Base-by-base conservation (phyloP, 2,329 filamentous ascomycete genomes). In the Elsinoe arachidis region DNA sequence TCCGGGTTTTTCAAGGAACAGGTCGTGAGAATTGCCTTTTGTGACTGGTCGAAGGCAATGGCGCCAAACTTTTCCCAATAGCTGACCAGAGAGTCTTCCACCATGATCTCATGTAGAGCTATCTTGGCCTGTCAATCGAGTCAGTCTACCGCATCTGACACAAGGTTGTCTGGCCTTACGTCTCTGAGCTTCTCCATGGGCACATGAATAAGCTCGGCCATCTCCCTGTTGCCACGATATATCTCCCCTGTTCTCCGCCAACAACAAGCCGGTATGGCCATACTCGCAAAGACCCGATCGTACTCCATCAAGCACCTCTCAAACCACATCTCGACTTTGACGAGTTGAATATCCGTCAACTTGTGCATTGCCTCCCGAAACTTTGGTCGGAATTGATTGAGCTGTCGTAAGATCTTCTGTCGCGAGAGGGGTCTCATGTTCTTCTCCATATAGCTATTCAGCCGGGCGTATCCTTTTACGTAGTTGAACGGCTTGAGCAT, bases 51-150 rank as follows among this genome's bases (percentile, higher is more conserved):
- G 72, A 99, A 99, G 9, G 93, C 95, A 65, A 99, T 97, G 4
- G 90, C 92, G 53, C 92, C 91, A 68, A 99, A 99, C 67, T 99
- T 96, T 73, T 99, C 93, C 93, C 93, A 99, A 68, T 99, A 99
- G 65, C 89, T 88, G 56, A 97, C 93, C 60, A 96, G 82, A 39
- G 91, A 95, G 61, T 95, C 90, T 74, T 99, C 93, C 2, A 90
- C 90, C 44, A 99, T 83, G 61, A 99, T 95, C 70, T 99, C 91
- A 69, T 99, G 93, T 49, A 99, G 81, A 11, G 93, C 89, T 62
- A 97, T 86, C 66, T 95, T 95, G 60, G 93, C 93, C 91, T 96
- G 60, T 23, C 7, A 12, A 15, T 30, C 58, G 2, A n/a, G 19
- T n/a, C 15, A 49, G 9, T 6, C 4, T 5, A 34, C 15, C 3